phyloP scores from a whole-genome alignment of 2,329 filamentous ascomycete genomes.

The Nemania serpens region DNA sequence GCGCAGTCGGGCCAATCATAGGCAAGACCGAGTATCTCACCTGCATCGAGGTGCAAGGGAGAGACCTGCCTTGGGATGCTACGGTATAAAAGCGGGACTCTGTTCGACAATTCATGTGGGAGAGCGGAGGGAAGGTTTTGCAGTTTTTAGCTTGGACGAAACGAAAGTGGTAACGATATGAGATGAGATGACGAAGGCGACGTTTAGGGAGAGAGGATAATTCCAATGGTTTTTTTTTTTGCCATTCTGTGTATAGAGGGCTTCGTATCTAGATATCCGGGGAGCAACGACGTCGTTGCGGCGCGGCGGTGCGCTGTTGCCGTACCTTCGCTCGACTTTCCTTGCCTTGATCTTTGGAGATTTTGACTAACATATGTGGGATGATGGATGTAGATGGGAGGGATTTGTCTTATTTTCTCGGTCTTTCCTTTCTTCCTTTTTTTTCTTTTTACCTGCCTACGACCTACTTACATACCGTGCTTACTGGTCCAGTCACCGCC shows the following conservation, averaged over 20 bases:
- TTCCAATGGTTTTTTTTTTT: background rate
- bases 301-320: no score
- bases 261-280: background rate
- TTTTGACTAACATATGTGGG: no score
- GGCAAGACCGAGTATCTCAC: slow-evolving; percentile 41
- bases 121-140: background rate
- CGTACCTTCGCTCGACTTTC: background rate
- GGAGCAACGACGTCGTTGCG: background rate
- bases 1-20: slow-evolving; percentile 29
- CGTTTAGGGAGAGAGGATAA: background rate
- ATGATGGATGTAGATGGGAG: no score
- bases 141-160: no score
- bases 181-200: slow-evolving; percentile 17
- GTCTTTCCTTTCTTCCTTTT: no score
- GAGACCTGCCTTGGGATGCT: slow-evolving; percentile 41
- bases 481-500: no score
- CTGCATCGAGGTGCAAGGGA: slow-evolving; percentile 40
- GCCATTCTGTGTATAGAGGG: slow-evolving; percentile 4
- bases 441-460: no score
- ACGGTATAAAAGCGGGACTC: slow-evolving; percentile 31
- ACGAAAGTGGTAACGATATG: slow-evolving; percentile 5
- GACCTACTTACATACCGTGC: no score
- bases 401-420: no score
- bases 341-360: no score
- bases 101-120: background rate